These are phyloP conservation scores for Amyloporia xantha DNA, from an alignment of 768 basidiomycete genomes.

Conservation along the genomic window DNA sequence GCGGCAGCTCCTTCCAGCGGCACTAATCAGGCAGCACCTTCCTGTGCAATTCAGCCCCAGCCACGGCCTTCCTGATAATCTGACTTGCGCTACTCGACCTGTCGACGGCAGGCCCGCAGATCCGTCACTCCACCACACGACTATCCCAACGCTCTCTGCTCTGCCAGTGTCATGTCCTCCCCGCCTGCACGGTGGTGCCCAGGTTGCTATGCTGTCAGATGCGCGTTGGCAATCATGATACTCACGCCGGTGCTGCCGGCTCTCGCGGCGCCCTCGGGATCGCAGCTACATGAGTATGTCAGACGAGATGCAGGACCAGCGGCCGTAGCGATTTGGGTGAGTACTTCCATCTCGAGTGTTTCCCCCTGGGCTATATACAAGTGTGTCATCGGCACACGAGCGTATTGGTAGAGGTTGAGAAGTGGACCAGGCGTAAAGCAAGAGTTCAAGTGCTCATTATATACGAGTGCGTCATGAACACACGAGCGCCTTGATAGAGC, in stretches of 20 bases:
- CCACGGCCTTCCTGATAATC: neutral
- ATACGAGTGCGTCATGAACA: too few species aligned
- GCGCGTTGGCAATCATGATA: neutral
- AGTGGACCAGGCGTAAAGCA: too few species aligned
- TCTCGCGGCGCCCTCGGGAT: neutral
- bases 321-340: conserved; percentile 3
- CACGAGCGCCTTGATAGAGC: too few species aligned
- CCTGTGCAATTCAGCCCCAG: neutral
- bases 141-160: neutral
- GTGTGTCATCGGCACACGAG: too few species aligned
- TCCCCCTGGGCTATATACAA: too few species aligned
- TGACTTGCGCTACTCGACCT: neutral
- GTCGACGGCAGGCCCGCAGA: neutral
- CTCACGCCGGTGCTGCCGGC: neutral
- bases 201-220: neutral
- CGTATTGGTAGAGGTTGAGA: too few species aligned
- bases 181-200: neutral
- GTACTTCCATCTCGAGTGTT: neutral
- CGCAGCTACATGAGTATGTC: neutral
- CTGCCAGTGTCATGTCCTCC: neutral
- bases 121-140: too few species aligned
- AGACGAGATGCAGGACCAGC: conserved; percentile 1
- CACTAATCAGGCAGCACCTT: neutral
- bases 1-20: neutral
- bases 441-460: too few species aligned